Evolutionary conservation across 495 filamentous ascomycete species (phyloP), one percentile per base, ranked within the genome.

Genomic region (Aspergillus panamensis): DNA sequence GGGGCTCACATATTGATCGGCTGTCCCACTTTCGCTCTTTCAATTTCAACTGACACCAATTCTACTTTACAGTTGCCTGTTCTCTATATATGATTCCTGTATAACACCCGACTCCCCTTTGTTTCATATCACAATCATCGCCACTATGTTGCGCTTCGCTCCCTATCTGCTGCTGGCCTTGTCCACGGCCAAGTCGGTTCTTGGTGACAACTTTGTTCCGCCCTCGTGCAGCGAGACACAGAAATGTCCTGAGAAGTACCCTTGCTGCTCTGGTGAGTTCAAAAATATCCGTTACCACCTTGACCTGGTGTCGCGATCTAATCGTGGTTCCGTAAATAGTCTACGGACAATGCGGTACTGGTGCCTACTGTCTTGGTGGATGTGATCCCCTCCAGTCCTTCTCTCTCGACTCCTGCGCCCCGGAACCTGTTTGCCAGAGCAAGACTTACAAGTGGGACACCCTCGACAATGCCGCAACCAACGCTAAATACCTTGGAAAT

Each of bases 301-400:
- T 5, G 13, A 16, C 13, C 20, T 43, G 16, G 25, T n/a, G n/a
- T 5, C 43, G 12, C 6, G 14, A 33, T 25, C 13, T 13, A 19
- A 37, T 17, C 16, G 39, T 9, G 44, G 7, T 20, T 60, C 35
- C 31, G 45, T 32, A 25, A 39, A 48, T 65, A 97, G 93, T 92
- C 74, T 98, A 98, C 74, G 90, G 90, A 60, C 81, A 94, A 76
- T 98, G 94, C 67, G 86, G 92, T 77, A 87, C 90, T 42, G 94
- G 94, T 64, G 94, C 91, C 49, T 97, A 88, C 81, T 98, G 94
- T 64, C 85, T 98, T 20, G 95, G 95, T 54, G 94, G 94, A 58
- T 98, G 94, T 77, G 93, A 98, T 70, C 88, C 90, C 39, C 83
- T 83, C 57, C 84, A 82, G 71, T 97, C 93, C 32, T 86, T 83